Evolutionary conservation across 2,329 filamentous ascomycete species (phyloP).

Genomic region (Ploettnerulaceae sp.): DNA sequence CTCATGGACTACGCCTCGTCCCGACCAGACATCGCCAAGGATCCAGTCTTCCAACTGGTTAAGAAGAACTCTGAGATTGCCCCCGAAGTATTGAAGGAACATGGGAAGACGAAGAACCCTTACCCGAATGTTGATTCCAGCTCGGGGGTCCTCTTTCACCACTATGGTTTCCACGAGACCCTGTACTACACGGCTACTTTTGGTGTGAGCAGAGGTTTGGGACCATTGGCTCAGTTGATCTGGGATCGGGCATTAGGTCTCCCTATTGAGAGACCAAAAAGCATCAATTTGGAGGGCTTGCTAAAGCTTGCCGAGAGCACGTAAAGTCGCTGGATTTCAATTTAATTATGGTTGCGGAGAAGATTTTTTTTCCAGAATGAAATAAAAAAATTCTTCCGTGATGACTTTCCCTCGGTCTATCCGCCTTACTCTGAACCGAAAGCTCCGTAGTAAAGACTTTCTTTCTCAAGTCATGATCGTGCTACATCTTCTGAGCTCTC

Average conservation of each 20-base stretch:
- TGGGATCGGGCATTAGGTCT: constrained; percentile 93
- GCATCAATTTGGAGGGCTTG: constrained; percentile 85
- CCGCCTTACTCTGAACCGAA: no score
- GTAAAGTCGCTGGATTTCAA: no score
- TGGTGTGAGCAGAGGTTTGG: constrained; percentile 66
- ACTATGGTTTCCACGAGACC: constrained; percentile 96
- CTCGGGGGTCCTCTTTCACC: constrained; percentile 93
- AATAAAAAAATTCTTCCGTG: no score
- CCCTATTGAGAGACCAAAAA: constrained; percentile 97
- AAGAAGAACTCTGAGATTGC: constrained; percentile 91
- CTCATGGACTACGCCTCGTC: constrained; percentile 91
- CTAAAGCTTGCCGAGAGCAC: constrained; percentile 56
- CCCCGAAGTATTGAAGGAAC: constrained; percentile 82
- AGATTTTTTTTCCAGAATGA: no score
- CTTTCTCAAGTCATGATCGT: no score
- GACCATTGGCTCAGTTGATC: constrained; percentile 87
- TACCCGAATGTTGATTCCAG: constrained; percentile 95
- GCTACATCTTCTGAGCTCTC: no score
- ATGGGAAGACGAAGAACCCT: constrained; percentile 98
- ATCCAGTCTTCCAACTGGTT: constrained; percentile 91
- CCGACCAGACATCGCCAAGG: constrained; percentile 75
- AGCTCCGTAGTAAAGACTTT: no score
- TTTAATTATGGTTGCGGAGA: no score
- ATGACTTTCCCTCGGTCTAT: no score
- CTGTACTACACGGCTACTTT: constrained; percentile 84